phyloP scores from a whole-genome alignment of 2,329 filamentous ascomycete genomes.

The Zalaria sp. region DNA sequence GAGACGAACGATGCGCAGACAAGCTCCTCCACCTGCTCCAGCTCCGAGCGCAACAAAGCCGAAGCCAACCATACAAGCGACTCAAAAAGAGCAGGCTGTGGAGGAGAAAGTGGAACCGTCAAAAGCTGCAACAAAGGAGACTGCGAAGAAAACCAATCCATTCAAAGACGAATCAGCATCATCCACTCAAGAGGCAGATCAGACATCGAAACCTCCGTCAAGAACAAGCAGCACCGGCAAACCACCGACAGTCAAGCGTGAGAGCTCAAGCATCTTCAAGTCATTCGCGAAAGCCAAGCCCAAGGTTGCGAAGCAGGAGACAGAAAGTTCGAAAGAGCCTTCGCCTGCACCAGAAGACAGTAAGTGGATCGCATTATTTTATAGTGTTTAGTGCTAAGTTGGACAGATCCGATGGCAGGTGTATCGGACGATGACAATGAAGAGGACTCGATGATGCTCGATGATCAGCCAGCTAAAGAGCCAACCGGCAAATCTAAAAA shows the following conservation, averaged over 20 bases:
- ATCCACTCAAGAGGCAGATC: constrained; percentile 17
- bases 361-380: not conserved
- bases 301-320: constrained; percentile 31
- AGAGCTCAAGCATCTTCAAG: constrained; percentile 56
- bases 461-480: constrained; percentile 8
- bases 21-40: constrained; percentile 22
- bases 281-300: constrained; percentile 58
- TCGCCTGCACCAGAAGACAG: constrained; percentile 17
- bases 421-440: constrained; percentile 40
- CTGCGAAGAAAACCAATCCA: constrained; percentile 19
- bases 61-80: constrained; percentile 10
- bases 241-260: constrained; percentile 39
- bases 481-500: constrained; percentile 33
- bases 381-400: no score
- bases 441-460: constrained; percentile 19
- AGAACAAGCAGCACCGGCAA: constrained; percentile 25
- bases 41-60: constrained; percentile 9
- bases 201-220: constrained; percentile 13
- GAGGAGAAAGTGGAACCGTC: constrained; percentile 8
- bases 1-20: constrained; percentile 29
- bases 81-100: constrained; percentile 8
- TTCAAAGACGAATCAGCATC: constrained; percentile 14
- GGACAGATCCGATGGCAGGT: constrained; percentile 17
- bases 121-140: constrained; percentile 19
- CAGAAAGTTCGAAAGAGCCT: constrained; percentile 21